phyloP scores from a whole-genome alignment of 192 early-diverging fungal genomes.

The Coemansia sp. region DNA sequence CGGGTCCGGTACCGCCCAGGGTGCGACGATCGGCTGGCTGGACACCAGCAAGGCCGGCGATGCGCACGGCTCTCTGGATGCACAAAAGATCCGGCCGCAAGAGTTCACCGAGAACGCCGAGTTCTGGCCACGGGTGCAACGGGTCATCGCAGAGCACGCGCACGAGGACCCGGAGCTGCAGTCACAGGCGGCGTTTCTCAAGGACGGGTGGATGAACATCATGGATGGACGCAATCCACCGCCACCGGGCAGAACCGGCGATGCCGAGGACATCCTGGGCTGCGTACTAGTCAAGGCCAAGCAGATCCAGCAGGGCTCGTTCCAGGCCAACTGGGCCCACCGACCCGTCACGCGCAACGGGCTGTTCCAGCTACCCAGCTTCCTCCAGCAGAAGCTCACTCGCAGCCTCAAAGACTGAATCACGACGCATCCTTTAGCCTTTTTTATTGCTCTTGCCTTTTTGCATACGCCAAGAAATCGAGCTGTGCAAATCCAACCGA shows the following conservation, averaged over 20 bases:
- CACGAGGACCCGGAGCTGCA: conserved; percentile 50
- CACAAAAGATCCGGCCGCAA: conserved; percentile 18
- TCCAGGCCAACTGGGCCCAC: conserved; percentile 39
- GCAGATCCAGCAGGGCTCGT: conserved; percentile 22
- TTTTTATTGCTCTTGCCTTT: conserved; percentile 2
- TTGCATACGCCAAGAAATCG: too few species aligned
- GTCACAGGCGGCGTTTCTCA: conserved; percentile 43
- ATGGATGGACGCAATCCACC: conserved; percentile 43
- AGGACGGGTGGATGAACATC: conserved; percentile 50
- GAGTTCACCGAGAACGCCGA: conserved; percentile 39
- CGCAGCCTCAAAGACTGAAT: too few species aligned
- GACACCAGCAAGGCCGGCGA: conserved; percentile 6
- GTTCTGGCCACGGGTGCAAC: conserved; percentile 32
- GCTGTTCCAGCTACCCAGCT: conserved; percentile 46
- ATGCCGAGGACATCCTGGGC: conserved; percentile 45
- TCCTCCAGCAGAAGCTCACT: conserved; percentile 29
- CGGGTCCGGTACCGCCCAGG: not conserved
- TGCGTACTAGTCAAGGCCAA: conserved; percentile 33
- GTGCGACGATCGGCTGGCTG: conserved; percentile 37
- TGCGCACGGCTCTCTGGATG: conserved; percentile 1
- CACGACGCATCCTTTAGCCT: too few species aligned
- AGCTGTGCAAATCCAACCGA: too few species aligned
- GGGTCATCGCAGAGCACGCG: conserved; percentile 30
- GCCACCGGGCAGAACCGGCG: conserved; percentile 38
- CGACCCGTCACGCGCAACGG: conserved; percentile 36